Evolutionary conservation across 768 basidiomycete genomes (phyloP).

Genomic region (Cystofilobasidium bisporidii): DNA sequence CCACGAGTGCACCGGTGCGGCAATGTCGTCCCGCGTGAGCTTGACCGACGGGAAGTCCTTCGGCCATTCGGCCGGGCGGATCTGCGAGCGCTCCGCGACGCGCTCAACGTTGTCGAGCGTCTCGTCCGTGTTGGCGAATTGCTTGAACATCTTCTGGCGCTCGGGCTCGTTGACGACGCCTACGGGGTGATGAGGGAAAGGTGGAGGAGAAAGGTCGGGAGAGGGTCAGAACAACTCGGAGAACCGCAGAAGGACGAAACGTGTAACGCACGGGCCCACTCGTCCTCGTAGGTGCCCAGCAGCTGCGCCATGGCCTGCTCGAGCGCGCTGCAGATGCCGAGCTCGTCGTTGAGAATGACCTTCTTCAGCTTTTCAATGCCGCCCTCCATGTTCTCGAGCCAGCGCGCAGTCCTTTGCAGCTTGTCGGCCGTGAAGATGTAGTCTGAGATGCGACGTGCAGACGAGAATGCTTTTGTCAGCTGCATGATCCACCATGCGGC

Average conservation of each 20-base stretch:
- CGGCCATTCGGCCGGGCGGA: slow-evolving; percentile 60
- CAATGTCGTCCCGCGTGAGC: slow-evolving; percentile 35
- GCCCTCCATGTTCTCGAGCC: slow-evolving; percentile 62
- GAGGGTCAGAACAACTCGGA: not conserved
- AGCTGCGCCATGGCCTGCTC: slow-evolving; percentile 59
- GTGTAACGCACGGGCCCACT: slow-evolving; percentile 47
- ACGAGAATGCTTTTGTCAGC: too few relatives aligned
- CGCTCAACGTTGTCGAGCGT: slow-evolving; percentile 42
- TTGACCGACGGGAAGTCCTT: slow-evolving; percentile 45
- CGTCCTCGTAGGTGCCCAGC: slow-evolving; percentile 57
- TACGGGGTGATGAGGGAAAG: slow-evolving; percentile 1
- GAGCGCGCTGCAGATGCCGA: slow-evolving; percentile 61
- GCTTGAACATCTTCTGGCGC: slow-evolving; percentile 49
- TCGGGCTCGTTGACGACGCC: slow-evolving; percentile 51
- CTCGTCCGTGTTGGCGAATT: slow-evolving; percentile 56
- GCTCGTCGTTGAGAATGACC: slow-evolving; percentile 59
- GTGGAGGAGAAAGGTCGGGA: not conserved
- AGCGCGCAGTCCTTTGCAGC: slow-evolving; percentile 61
- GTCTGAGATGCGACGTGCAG: too few relatives aligned
- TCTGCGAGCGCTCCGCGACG: slow-evolving; percentile 55
- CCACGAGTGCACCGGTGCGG: slow-evolving; percentile 50
- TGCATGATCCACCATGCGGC: too few relatives aligned
- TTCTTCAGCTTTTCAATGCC: slow-evolving; percentile 58
- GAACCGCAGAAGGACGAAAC: not conserved
- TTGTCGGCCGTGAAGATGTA: slow-evolving; percentile 67